Conservation (phyloP, 2,329 filamentous ascomycete species). For the Xylariaceae sp. region DNA sequence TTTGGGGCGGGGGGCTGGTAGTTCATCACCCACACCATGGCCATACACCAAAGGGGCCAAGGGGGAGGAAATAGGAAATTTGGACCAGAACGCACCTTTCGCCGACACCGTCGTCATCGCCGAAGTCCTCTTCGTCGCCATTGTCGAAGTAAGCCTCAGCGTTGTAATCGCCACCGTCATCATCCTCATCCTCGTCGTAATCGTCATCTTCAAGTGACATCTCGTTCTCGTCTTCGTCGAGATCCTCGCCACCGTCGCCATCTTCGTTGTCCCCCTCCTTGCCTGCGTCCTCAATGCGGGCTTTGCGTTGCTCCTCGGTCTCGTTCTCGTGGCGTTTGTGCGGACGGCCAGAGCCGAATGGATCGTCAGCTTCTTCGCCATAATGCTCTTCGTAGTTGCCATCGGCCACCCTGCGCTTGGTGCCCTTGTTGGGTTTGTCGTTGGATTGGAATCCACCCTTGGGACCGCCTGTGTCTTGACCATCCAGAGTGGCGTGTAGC, state of each 20-base stretch:
- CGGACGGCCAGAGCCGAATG: conserved; percentile 8
- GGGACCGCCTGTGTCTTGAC: conserved; percentile 36
- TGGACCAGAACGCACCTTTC: conserved; percentile 12
- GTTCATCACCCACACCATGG: too few relatives aligned
- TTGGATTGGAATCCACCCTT: conserved; percentile 32
- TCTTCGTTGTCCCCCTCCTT: conserved; percentile 34
- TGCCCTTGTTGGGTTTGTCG: conserved; percentile 22
- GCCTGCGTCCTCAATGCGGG: conserved; percentile 30
- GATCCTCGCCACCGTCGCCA: conserved; percentile 35
- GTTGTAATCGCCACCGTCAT: conserved; percentile 60
- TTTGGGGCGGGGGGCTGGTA: too few relatives aligned
- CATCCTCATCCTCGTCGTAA: conserved; percentile 49
- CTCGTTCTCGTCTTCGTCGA: conserved; percentile 48
- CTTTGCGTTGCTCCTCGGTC: conserved; percentile 35
- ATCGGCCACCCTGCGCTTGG: conserved; percentile 47
- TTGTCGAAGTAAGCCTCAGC: conserved; percentile 61
- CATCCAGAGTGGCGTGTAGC: conserved; percentile 54
- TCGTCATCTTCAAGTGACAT: conserved; percentile 44
- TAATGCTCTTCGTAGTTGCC: conserved; percentile 37
- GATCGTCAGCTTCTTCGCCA: conserved; percentile 24
- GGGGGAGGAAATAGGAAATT: too few relatives aligned
- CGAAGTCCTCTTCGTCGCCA: conserved; percentile 51
- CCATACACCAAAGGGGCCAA: too few relatives aligned
- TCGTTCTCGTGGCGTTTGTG: conserved; percentile 24
- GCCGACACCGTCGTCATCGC: conserved; percentile 46